Evolutionary conservation across 1,284 basidiomycete genomes (phyloP), one percentile per base, ranked within the genome.

Genomic region (Vanrija sp.): DNA sequence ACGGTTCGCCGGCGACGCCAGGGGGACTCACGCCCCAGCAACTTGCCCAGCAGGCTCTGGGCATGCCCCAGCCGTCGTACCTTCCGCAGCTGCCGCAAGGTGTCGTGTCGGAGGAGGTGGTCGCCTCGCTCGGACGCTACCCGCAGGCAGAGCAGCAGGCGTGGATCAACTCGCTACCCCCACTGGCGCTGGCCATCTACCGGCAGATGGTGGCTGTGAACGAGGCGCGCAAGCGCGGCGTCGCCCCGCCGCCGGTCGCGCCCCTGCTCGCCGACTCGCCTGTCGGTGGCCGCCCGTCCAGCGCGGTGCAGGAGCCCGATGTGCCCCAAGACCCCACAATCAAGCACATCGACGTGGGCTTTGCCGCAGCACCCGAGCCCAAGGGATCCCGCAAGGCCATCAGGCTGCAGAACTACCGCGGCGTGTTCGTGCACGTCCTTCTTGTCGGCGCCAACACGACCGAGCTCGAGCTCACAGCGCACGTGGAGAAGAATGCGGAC

Each of bases 81-180:
- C 62, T 69, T 12, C 67, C 69, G 3, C 65, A 68, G 18, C 56
- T 75, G 16, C 72, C 71, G 0, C 64, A 57, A 14, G 69, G 71
- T 10, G 61, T 70, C 20, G 68, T 74, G 15, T 72, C 67, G 3
- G 71, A 71, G 41, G 71, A 73, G 35, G 61, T 75, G 8, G 73
- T 74, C 0, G 61, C 68, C 12, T 65, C 63, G 1, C 60, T 75
- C 4, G 55, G 61, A 20, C 63, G 67, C 47, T 75, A 75, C 52
- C 67, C 71, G 3, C 42, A 54, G 12, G 59, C 66, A 41, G 72
- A 74, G 48, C 69, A 69, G 56, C 62, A 67, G 52, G 62, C 64
- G 2, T 75, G 73, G 73, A 58, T 61, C 8, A 53, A 56, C 12
- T 62, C 67, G 1, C 62, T 75, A 1, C 60, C 64, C 1, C 64